Evolutionary conservation across 2,329 filamentous ascomycete species (phyloP).

Genomic region (Diaporthe velutina): DNA sequence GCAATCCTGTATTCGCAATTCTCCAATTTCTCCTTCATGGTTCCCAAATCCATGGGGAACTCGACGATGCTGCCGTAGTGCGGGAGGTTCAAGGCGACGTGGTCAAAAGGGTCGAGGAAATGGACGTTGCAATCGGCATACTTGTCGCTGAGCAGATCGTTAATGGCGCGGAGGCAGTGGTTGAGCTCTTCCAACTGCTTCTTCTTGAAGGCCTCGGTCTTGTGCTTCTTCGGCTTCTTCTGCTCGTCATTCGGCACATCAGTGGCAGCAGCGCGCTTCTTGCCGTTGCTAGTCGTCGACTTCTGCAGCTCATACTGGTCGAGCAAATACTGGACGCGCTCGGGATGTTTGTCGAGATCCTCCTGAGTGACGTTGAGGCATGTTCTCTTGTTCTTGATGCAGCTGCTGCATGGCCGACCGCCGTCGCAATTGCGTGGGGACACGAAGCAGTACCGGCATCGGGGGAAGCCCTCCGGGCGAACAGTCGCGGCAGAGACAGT

Average conservation of each 20-base stretch:
- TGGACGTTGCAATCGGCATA: not conserved
- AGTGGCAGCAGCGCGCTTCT: not conserved
- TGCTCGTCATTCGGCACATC: not conserved
- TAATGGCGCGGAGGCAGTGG: not conserved
- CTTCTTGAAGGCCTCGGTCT: not conserved
- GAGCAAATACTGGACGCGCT: not conserved
- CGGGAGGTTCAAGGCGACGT: constrained; percentile 92
- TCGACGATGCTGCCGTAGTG: constrained; percentile 94
- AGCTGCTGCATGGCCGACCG: not conserved
- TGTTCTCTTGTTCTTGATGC: not conserved
- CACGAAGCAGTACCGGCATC: not conserved
- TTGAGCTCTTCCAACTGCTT: not conserved
- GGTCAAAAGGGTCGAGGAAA: constrained; percentile 88
- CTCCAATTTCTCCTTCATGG: constrained; percentile 81
- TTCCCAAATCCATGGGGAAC: constrained; percentile 93
- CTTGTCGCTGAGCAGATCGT: not conserved
- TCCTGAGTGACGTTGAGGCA: not conserved
- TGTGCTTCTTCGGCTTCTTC: not conserved
- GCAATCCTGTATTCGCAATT: constrained; percentile 82
- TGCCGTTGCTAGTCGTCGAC: too few species aligned
- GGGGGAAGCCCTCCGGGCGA: not conserved
- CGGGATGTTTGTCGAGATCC: not conserved
- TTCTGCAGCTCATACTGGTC: too few species aligned
- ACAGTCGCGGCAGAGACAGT: not conserved
- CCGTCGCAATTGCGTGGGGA: not conserved